Percentiles rank a stretch among this genome's conserved stretches.
phyloP scores from a whole-genome alignment of 2,329 filamentous ascomycete species.

The Lasiodiplodia gonubiensis region DNA sequence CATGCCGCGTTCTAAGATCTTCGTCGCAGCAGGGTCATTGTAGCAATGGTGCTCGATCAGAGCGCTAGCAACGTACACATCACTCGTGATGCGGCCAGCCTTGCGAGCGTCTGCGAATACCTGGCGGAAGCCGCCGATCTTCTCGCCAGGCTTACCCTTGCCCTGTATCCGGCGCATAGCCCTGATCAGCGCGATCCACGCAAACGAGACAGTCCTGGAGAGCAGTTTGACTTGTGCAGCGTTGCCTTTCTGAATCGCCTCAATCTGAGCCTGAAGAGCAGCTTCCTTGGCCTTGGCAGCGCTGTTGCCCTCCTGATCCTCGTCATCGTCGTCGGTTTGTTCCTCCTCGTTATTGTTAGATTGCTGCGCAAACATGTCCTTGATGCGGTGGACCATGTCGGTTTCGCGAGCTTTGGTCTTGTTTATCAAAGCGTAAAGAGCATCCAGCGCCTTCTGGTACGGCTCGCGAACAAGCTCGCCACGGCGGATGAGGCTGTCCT shows the following conservation, averaged over 20 bases:
- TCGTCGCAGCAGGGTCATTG: conserved; percentile 87
- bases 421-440: conserved; percentile 84
- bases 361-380: conserved; percentile 59
- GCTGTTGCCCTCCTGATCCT: conserved; percentile 58
- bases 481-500: conserved; percentile 67
- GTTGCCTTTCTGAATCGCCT: conserved; percentile 68
- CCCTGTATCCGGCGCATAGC: conserved; percentile 95
- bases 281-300: conserved; percentile 55
- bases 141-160: conserved; percentile 66
- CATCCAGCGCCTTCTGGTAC: conserved; percentile 81
- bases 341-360: conserved; percentile 49
- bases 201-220: conserved; percentile 84
- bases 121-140: conserved; percentile 75
- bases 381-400: conserved; percentile 62
- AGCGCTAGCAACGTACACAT: conserved; percentile 92
- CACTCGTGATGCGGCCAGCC: conserved; percentile 85
- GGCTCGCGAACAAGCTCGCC: conserved; percentile 80
- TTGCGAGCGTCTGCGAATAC: conserved; percentile 89
- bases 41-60: conserved; percentile 96
- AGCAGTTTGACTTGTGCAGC: conserved; percentile 75
- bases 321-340: conserved; percentile 56
- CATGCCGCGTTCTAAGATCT: conserved; percentile 93
- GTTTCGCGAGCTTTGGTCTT: conserved; percentile 71
- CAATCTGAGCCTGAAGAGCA: conserved; percentile 60
- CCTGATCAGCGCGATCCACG: conserved; percentile 93